A percentile compares a stretch with the other conserved stretches of the same genome.
Evolutionary conservation across 331 rosid genomes (phyloP).

Genomic region (Rosa hybrid): DNA sequence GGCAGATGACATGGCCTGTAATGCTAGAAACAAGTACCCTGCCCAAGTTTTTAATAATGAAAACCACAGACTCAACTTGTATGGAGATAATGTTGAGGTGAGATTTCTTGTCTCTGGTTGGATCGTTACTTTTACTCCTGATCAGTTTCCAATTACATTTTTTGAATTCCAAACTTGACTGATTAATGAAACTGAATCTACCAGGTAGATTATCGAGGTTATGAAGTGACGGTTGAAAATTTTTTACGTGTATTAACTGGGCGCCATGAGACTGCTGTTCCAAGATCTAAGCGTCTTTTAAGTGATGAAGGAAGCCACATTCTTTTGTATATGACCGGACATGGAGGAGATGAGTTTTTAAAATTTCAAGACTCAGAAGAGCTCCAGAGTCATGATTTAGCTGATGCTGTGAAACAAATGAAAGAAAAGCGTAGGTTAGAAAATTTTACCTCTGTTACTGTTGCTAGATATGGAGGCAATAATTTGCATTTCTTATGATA

Average conservation of each 20-base stretch:
- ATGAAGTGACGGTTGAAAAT: conserved; percentile 87
- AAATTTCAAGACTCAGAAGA: conserved; percentile 97
- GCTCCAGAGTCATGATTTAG: conserved; percentile 98
- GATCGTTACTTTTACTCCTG: not conserved
- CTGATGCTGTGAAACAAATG: conserved; percentile 97
- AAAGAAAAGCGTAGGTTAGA: conserved; percentile 85
- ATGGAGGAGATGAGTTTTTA: conserved; percentile 95
- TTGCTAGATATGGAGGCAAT: not conserved
- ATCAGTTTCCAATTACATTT: not conserved
- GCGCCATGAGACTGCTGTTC: conserved; percentile 87
- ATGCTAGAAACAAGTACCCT: conserved; percentile 91
- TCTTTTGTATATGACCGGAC: conserved; percentile 94
- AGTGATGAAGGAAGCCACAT: conserved; percentile 99
- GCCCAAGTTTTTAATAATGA: conserved; percentile 96
- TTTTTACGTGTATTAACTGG: conserved; percentile 87
- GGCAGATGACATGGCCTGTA: conserved; percentile 98
- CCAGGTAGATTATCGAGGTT: conserved; percentile 98
- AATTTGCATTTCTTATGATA: not conserved
- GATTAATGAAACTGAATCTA: conserved; percentile 29
- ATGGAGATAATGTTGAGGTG: conserved; percentile 98
- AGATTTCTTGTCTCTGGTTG: conserved; percentile 20
- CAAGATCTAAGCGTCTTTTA: conserved; percentile 87
- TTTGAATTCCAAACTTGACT: conserved; percentile 2
- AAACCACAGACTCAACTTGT: conserved; percentile 87
- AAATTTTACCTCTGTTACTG: not conserved